Base-by-base conservation (phyloP, 495 filamentous ascomycete genomes). In the Podospora sp. region DNA sequence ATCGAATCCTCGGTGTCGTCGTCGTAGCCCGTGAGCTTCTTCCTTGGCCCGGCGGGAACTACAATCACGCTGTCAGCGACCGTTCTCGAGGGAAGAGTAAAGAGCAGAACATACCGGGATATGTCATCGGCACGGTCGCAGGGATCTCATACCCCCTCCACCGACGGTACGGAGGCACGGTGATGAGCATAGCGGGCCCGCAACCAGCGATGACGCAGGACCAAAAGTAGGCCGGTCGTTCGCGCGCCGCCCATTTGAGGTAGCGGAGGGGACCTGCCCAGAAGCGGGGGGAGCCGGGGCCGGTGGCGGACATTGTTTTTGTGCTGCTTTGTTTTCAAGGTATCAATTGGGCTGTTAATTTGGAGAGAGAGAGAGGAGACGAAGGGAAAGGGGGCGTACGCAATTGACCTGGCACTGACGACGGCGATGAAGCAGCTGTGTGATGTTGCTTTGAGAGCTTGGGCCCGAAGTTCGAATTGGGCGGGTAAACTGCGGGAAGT, bases 181-280 rank as follows among this genome's bases (percentile, higher is more conserved):
- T 79, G 40, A 90, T 67, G 22, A 96, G 77, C 25, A 85, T 77
- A 57, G 91, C 77, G 33, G 94, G 95, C 1, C 94, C 93, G 22
- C 87, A 69, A 62, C 75, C 75, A 65, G 90, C 95, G 62, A 98
- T 81, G 65, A 91, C 67, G 65, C 90, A 80, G 65, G 92, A 90
- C 82, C 85, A 97, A 86, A 97, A 96, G 78, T 91, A 88, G 49
- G 93, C 93, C 27, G 96, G 95, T 75, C 89, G 89, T 76, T 93
- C 88, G 78, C 92, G 89, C 3, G 92, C 86, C 9, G 93, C 87
- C 90, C 93, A 99, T 78, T 89, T 90, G 57, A 91, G 73, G 87
- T 96, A 98, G 61, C 87, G 87, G 72, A 96, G 70, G 58, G 95
- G 95, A 56, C 84, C 81, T 49, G 85, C 83, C 86, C 88, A 97